Conservation (phyloP, 1,139 yeast species). For the Blastobotrys arbuscula region DNA sequence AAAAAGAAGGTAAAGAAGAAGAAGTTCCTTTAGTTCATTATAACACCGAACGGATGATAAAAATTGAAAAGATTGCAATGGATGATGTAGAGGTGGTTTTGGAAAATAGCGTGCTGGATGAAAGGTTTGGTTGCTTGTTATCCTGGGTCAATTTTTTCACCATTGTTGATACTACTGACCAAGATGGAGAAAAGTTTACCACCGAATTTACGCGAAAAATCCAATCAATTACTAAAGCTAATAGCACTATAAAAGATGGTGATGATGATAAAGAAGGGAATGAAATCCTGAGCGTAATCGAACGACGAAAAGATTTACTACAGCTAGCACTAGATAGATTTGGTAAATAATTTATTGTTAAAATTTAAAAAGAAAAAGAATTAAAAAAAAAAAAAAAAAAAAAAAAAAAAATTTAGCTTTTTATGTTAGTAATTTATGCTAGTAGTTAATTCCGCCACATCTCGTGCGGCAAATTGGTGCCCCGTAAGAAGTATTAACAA, state of each 20-base stretch:
- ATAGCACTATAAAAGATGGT: too few relatives aligned
- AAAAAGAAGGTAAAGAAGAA: background rate
- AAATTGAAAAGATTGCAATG: slow-evolving; percentile 40
- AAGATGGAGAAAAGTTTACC: slow-evolving; percentile 9
- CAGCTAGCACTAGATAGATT: background rate
- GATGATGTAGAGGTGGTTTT: slow-evolving; percentile 21
- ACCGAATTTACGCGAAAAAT: background rate
- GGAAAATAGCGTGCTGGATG: slow-evolving; percentile 18
- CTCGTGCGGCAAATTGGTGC: too few relatives aligned
- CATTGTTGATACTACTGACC: slow-evolving; percentile 36
- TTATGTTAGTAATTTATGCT: too few relatives aligned
- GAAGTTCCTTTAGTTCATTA: slow-evolving; percentile 3
- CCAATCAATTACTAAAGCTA: background rate
- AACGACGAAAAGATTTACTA: background rate
- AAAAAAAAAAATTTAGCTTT: too few relatives aligned
- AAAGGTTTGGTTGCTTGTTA: slow-evolving; percentile 42
- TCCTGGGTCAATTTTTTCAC: slow-evolving; percentile 53
- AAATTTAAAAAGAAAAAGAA: too few relatives aligned
- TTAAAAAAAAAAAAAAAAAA: too few relatives aligned
- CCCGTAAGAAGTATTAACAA: too few relatives aligned
- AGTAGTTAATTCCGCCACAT: too few relatives aligned
- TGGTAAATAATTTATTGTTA: background rate
- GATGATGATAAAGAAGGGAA: background rate
- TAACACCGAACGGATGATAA: slow-evolving; percentile 31
- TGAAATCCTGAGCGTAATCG: background rate